These are phyloP conservation scores for Solanum clarkiae DNA, from an alignment of 257 asterid species.

Conservation along the genomic window DNA sequence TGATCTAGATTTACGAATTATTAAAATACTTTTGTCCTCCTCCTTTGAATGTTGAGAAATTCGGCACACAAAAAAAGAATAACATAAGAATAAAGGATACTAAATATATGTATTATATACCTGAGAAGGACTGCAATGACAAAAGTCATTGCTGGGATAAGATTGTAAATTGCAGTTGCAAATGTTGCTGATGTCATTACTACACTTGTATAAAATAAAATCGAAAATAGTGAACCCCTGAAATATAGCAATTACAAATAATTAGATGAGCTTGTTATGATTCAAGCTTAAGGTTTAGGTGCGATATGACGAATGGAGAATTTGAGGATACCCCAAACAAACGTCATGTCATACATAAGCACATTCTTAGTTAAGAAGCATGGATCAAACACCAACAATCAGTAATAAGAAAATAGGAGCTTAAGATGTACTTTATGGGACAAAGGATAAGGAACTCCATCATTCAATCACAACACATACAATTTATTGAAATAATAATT, in stretches of 20 bases:
- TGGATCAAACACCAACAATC: too few relatives aligned
- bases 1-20: not conserved
- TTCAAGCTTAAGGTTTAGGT: too few relatives aligned
- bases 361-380: too few relatives aligned
- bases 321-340: too few relatives aligned
- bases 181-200: slow-evolving; percentile 9
- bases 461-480: too few relatives aligned
- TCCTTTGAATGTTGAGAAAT: not conserved
- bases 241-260: not conserved
- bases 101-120: not conserved
- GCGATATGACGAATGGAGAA: too few relatives aligned
- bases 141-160: slow-evolving; percentile 11
- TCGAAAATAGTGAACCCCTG: slow-evolving; percentile 13
- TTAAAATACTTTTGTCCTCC: not conserved
- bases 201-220: slow-evolving; percentile 8
- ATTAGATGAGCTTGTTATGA: too few relatives aligned
- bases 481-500: too few relatives aligned
- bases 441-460: too few relatives aligned
- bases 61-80: not conserved
- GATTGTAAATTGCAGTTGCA: slow-evolving; percentile 13
- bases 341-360: too few relatives aligned
- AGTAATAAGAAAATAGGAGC: too few relatives aligned
- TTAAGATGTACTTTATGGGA: too few relatives aligned
- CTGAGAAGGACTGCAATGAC: slow-evolving; percentile 5
- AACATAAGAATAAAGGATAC: not conserved